phyloP scores from a whole-genome alignment of 768 basidiomycete species.

The Mycena olivaceomarginata region DNA sequence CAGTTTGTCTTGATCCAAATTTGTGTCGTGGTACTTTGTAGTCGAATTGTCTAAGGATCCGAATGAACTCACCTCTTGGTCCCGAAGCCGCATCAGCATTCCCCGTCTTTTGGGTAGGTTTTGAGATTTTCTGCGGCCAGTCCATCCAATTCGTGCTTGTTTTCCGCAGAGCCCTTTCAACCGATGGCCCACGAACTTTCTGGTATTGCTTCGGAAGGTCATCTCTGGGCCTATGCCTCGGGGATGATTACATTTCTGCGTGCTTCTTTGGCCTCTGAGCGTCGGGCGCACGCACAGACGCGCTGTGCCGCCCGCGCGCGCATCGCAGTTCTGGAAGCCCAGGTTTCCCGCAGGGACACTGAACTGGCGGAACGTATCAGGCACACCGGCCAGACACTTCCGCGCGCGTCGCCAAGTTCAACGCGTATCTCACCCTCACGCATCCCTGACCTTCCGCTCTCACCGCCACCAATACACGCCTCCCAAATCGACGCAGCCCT shows the following conservation, averaged over 20 bases:
- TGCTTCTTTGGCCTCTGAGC: slow-evolving; percentile 66
- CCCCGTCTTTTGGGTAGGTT: slow-evolving; percentile 65
- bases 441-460: not conserved
- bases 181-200: slow-evolving; percentile 24
- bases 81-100: slow-evolving; percentile 64
- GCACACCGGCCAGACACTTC: slow-evolving; percentile 24
- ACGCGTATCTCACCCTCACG: not conserved
- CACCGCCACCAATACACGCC: not conserved
- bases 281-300: slow-evolving; percentile 62
- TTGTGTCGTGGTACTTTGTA: slow-evolving; percentile 42
- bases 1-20: slow-evolving; percentile 6
- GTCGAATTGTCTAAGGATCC: slow-evolving; percentile 63
- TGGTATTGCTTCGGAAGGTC: slow-evolving; percentile 43
- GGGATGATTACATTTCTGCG: slow-evolving; percentile 65
- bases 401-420: not conserved
- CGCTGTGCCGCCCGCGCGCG: slow-evolving; percentile 62
- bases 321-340: slow-evolving; percentile 68
- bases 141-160: slow-evolving; percentile 20
- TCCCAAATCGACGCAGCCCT: not conserved
- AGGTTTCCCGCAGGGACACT: slow-evolving; percentile 74
- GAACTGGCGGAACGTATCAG: slow-evolving; percentile 60
- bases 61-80: slow-evolving; percentile 65
- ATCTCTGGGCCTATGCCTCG: slow-evolving; percentile 63
- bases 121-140: not conserved
- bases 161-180: slow-evolving; percentile 38